A percentile compares a stretch with the other conserved stretches of the same genome.
These are phyloP conservation scores for Cystobasidium sp. DNA, from an alignment of 1,284 basidiomycete species.

Conservation along the genomic window DNA sequence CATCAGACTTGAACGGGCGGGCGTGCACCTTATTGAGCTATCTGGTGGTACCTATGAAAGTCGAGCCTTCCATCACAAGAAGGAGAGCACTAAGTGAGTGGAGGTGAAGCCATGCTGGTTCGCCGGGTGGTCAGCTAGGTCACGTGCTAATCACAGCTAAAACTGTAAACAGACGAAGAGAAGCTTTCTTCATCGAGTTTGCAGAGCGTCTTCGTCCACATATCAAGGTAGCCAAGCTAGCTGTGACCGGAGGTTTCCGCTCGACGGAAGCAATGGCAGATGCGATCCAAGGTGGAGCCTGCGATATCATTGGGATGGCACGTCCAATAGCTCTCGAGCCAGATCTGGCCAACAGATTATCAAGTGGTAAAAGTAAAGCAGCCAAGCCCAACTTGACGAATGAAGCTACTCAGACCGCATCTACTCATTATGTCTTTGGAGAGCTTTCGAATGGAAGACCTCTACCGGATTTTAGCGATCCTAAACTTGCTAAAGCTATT, in stretches of 20 bases:
- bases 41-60: conserved; percentile 61
- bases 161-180: conserved; percentile 52
- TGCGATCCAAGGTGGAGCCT: conserved; percentile 48
- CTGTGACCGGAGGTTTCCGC: conserved; percentile 63
- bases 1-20: conserved; percentile 59
- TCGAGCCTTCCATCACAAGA: conserved; percentile 54
- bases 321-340: conserved; percentile 62
- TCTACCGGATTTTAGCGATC: conserved; percentile 29
- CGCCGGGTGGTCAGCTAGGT: no score
- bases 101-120: not conserved
- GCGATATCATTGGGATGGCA: conserved; percentile 60
- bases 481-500: conserved; percentile 25
- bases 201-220: conserved; percentile 58
- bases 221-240: conserved; percentile 58
- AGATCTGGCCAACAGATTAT: conserved; percentile 51
- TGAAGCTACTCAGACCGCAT: conserved; percentile 21
- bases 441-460: conserved; percentile 28
- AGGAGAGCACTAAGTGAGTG: conserved; percentile 55
- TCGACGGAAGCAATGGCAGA: conserved; percentile 59
- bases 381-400: conserved; percentile 12
- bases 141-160: not conserved
- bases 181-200: conserved; percentile 61
- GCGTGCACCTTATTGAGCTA: conserved; percentile 64
- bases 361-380: conserved; percentile 12
- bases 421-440: conserved; percentile 25